Conservation (phyloP, 768 basidiomycete genomes). For the Fomitopsis serialis region DNA sequence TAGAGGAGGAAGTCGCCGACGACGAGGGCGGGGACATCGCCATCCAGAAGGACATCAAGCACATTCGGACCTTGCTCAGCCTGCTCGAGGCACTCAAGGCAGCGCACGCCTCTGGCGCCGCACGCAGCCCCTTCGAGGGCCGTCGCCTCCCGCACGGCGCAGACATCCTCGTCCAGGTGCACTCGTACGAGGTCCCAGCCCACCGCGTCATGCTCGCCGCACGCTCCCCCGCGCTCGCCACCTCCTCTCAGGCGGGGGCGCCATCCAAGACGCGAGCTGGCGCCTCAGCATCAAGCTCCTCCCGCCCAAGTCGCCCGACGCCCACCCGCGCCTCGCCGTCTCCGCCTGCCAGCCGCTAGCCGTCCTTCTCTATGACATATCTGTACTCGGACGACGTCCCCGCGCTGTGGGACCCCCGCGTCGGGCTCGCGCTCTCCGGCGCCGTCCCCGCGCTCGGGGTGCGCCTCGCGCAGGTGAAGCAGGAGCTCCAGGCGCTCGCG, state of each 20-base stretch:
- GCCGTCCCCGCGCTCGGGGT: conserved; percentile 36
- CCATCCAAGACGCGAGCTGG: conserved; percentile 26
- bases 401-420: conserved; percentile 79
- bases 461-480: conserved; percentile 45
- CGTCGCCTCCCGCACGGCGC: conserved; percentile 44
- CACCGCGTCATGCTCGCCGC: conserved; percentile 65
- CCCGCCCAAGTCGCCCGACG: conserved; percentile 1
- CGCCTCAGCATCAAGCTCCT: conserved; percentile 26
- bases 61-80: conserved; percentile 16
- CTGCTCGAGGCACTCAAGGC: conserved; percentile 13
- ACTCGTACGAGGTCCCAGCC: conserved; percentile 44
- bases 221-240: conserved; percentile 43
- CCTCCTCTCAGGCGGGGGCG: conserved; percentile 32
- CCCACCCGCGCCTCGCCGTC: conserved; percentile 32
- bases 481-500: conserved; percentile 58
- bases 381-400: conserved; percentile 85
- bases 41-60: conserved; percentile 31
- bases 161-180: conserved; percentile 51
- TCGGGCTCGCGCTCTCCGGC: conserved; percentile 37
- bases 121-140: not conserved
- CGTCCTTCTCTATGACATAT: conserved; percentile 70
- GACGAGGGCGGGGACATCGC: conserved; percentile 24
- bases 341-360: conserved; percentile 58
- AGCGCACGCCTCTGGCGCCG: conserved; percentile 6
- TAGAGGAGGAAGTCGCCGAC: conserved; percentile 6